Percentiles rank a stretch among this genome's conserved stretches.
Evolutionary conservation across 1,284 basidiomycete species (phyloP).

Genomic region (Pascua sp.): DNA sequence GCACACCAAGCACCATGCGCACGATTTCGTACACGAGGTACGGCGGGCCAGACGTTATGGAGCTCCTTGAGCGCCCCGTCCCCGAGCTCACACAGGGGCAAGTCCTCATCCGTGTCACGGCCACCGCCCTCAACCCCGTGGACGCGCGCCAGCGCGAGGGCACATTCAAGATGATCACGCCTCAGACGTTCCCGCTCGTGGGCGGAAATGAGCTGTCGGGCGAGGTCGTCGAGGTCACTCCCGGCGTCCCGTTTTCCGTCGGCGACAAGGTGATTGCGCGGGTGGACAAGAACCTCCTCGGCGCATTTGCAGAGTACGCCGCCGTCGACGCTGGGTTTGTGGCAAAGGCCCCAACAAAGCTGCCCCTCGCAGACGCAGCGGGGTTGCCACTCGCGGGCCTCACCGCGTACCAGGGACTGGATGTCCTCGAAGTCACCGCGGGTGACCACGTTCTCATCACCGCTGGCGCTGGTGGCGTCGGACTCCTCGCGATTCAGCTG

Average conservation of each 20-base stretch:
- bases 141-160: constrained; percentile 28
- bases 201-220: constrained; percentile 50
- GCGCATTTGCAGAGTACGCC: constrained; percentile 50
- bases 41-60: constrained; percentile 19
- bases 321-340: constrained; percentile 12
- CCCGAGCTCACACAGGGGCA: constrained; percentile 9
- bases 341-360: constrained; percentile 13
- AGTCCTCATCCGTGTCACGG: constrained; percentile 12
- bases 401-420: constrained; percentile 20
- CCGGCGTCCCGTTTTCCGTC: constrained; percentile 19
- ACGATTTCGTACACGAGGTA: constrained; percentile 18
- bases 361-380: constrained; percentile 14
- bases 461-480: constrained; percentile 52
- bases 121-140: constrained; percentile 33
- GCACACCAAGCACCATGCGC: constrained; percentile 11
- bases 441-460: constrained; percentile 47
- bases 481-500: constrained; percentile 53
- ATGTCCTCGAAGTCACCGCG: constrained; percentile 14
- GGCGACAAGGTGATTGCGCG: constrained; percentile 54
- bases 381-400: constrained; percentile 23
- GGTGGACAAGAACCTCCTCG: constrained; percentile 44
- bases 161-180: constrained; percentile 22
- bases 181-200: constrained; percentile 4
- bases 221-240: constrained; percentile 45
- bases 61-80: constrained; percentile 6